Evolutionary conservation across 148 eudicot species (phyloP).

Genomic region (Rhododendron kiyosumense): DNA sequence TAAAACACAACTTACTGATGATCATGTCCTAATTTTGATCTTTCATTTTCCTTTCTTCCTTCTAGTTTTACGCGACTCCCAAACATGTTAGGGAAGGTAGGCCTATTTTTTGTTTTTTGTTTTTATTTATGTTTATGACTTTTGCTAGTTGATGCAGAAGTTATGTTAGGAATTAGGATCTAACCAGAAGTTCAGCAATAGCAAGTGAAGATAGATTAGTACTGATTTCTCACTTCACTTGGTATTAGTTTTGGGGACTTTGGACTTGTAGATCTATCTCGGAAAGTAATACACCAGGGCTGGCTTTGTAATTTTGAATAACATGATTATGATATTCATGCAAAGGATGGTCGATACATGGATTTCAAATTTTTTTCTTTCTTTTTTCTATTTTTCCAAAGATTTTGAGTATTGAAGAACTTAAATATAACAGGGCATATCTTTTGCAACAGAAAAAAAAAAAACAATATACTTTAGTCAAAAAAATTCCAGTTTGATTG

Average conservation of each 20-base stretch:
- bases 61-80: conserved; percentile 9
- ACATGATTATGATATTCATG: conserved; percentile 16
- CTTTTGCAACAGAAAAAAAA: too few species aligned
- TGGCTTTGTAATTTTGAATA: conserved; percentile 45
- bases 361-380: not conserved
- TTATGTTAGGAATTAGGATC: conserved; percentile 27
- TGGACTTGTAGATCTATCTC: conserved; percentile 42
- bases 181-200: conserved; percentile 42
- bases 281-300: conserved; percentile 40
- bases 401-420: not conserved
- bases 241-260: conserved; percentile 80
- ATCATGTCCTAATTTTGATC: conserved; percentile 10
- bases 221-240: conserved; percentile 16
- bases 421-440: too few species aligned
- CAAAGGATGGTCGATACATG: conserved; percentile 23
- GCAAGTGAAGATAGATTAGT: conserved; percentile 19
- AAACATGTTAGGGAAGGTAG: conserved; percentile 21
- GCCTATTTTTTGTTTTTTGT: not conserved
- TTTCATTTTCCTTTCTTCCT: conserved; percentile 17
- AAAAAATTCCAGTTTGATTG: too few species aligned
- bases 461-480: too few species aligned
- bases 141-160: not conserved
- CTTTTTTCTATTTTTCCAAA: not conserved
- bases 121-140: not conserved
- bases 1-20: not conserved